These are phyloP conservation scores for Komagataella ulmi DNA, from an alignment of 805 yeast species.

Conservation along the genomic window DNA sequence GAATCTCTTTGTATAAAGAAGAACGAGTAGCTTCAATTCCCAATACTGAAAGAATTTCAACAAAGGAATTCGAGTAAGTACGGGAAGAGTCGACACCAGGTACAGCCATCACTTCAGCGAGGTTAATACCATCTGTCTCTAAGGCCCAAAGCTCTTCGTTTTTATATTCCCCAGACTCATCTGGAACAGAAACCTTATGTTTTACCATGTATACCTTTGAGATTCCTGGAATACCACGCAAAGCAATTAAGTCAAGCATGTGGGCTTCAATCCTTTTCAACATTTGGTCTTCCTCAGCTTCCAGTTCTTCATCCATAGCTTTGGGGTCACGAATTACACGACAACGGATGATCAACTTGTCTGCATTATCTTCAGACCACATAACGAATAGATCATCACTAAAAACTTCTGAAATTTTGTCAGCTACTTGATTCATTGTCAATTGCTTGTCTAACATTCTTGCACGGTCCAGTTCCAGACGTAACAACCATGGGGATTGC, in stretches of 20 bases:
- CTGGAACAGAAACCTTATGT: constrained; percentile 59
- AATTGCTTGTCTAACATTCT: constrained; percentile 97
- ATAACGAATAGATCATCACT: constrained; percentile 93
- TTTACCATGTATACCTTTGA: constrained; percentile 86
- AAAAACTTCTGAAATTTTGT: constrained; percentile 82
- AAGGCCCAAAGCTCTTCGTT: constrained; percentile 95
- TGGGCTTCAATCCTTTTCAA: constrained; percentile 90
- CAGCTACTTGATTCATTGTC: constrained; percentile 97
- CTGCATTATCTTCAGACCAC: constrained; percentile 99
- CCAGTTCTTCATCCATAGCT: constrained; percentile 83
- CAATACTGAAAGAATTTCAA: constrained; percentile 84
- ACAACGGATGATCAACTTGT: constrained; percentile 91
- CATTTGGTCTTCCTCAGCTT: constrained; percentile 94
- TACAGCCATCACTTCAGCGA: constrained; percentile 88
- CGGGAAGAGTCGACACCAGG: constrained; percentile 89
- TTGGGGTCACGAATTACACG: constrained; percentile 97
- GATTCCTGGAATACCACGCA: constrained; percentile 93
- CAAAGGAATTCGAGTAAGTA: constrained; percentile 92
- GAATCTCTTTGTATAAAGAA: constrained; percentile 85
- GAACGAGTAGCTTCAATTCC: constrained; percentile 98
- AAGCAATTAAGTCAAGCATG: constrained; percentile 87
- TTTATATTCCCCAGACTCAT: constrained; percentile 72
- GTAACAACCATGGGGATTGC: constrained; percentile 96
- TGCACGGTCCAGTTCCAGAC: constrained; percentile 95
- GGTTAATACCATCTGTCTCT: constrained; percentile 96